Base-by-base conservation (phyloP, 805 yeast species). In the Ogataea allantospora region DNA sequence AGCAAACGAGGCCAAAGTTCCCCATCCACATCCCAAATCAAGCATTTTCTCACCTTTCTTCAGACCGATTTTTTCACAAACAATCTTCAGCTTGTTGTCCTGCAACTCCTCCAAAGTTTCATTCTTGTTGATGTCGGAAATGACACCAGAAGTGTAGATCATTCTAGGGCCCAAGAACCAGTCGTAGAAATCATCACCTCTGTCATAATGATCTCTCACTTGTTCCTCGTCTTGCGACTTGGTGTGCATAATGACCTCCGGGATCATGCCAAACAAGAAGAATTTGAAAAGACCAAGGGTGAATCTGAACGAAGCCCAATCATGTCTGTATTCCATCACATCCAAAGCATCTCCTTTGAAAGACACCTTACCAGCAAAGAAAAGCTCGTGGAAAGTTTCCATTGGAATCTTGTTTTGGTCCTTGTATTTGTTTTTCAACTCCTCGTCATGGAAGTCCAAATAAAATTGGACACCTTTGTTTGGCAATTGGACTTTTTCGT, bases 1-100 rank as follows among this genome's bases (percentile, higher is more conserved):
- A 20, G 93, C 88, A 63, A 71, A 87, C 20, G 91, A 73, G 31
- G 95, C 88, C 58, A 89, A 73, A 35, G 96, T 84, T 59, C 96
- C 96, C 96, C 96, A 88, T 53, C 96, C 96, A 66, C 96, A 88
- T 46, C 96, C 96, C 42, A 88, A 67, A 58, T 88, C 96, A 44
- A 88, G 77, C 61, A 87, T 70, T 44, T 68, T 68, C 50, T 88
- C 96, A 53, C 87, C 93, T 49, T 75, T 54, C 56, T 80, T 58
- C 53, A 88, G 71, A 43, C 75, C 84, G 48, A 87, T 81, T 69
- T 88, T 88, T 65, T 85, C 95, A 60, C 95, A 88, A 38, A 88
- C 95, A 55, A 83, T 67, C 57, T 85, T 82, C 62, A 88, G 72
- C 67, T 88, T 88, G 73, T 88, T 88, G 68, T 88, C 96, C 70